Evolutionary conservation across 2,329 filamentous ascomycete genomes (phyloP), one percentile per base, ranked within the genome.

Genomic region (Metarhizium guizhouense): DNA sequence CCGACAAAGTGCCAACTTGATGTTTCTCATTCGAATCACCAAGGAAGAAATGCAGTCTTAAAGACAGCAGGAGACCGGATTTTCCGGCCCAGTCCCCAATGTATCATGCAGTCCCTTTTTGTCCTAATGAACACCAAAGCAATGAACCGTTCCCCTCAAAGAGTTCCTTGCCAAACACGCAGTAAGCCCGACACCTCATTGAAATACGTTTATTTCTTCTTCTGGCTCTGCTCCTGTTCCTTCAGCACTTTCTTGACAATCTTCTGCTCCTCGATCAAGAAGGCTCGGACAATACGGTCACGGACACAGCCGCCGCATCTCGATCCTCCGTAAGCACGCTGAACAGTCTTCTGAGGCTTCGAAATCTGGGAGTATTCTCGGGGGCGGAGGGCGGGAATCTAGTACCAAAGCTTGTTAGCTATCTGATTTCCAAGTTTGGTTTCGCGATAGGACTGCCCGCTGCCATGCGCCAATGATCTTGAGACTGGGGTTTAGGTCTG

Each of bases 231-330:
- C 82, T 90, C 88, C 81, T 95, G 90, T 84, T 97, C 93, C 88
- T 96, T 96, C 76, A 97, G 85, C 71, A 99, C 94, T 90, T 99
- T 99, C 91, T 99, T 99, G 79, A 99, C 94, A 70, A 99, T 97
- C 90, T 99, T 99, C 85, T 99, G 94, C 86, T 99, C 94, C 84
- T 99, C 95, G 66, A 99, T 97, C 76, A 99, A 81, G 87, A 99
- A 99, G 63, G 94, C 94, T 69, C 94, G 90, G 68, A 96, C 90
- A 68, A 99, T 90, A 69, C 94, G 88, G 83, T 99, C 94, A 78
- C 93, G 92, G 68, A 99, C 94, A 78, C 94, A 99, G 84, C 90
- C 94, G 74, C 88, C 91, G 83, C 94, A 99, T 85, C 94, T 90
- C 71, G 92, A 96, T 73, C 94, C 94, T 76, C 94, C 92, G 77